Base-by-base conservation (phyloP, 371 early-diverging fungal genomes). In the Nematocida sp. region DNA sequence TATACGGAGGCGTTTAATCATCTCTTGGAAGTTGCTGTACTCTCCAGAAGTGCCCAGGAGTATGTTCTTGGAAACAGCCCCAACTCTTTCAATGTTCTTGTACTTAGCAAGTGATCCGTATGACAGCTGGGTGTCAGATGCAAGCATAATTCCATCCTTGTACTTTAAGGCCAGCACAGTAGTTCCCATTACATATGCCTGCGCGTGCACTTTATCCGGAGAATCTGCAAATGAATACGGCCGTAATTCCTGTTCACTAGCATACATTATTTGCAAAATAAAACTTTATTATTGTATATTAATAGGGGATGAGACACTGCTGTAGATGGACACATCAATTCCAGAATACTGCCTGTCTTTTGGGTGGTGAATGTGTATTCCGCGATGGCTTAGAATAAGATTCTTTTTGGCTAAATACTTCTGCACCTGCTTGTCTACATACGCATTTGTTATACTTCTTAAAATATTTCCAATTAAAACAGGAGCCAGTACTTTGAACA, bases 21-120 rank as follows among this genome's bases (percentile, higher is more conserved):
- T 4, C 75, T 82, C 80, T 33, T 82, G 83, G 50, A 80, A 80
- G 61, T 73, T 67, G 39, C 74, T 73, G 76, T 82, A 82, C 72
- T 82, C 83, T 23, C 83, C 83, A 46, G 74, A 74, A 3, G 20
- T 62, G 25, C 39, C 66, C 27, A 82, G 61, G 20, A 82, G 44
- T 13, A 47, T 82, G 44, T 52, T 76, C 33, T 46, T 50, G 9
- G 80, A 55, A 2, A 82, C 47, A 44, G 11, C 54, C 39, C 47
- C 67, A 18, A 60, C 58, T 42, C 75, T 58, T 42, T 75, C 40
- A 5, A 76, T 67, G n/a, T 60, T 70, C 33, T 74, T 82, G 81
- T 82, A 73, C 83, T 73, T 82, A 33, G 57, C 69, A 44, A 67
- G 66, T 18, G 83, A 82, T 20, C 83, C 83, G 46, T 82, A 82